phyloP scores from a whole-genome alignment of 345 rosid species.

The Psidium friedrichsthalianum region DNA sequence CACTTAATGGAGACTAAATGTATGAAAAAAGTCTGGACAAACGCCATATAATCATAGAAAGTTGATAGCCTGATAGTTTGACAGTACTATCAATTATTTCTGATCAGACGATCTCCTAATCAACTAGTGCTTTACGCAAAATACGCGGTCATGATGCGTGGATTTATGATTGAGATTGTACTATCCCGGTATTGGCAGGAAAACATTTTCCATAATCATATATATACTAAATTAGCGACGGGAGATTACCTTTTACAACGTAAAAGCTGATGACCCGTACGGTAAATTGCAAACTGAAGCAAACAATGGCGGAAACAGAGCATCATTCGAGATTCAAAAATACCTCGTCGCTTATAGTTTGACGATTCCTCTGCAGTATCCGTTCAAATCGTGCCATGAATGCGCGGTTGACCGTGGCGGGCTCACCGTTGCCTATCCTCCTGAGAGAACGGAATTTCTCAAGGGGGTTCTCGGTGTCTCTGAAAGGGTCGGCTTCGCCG shows the following conservation, averaged over 20 bases:
- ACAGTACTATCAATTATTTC: no score
- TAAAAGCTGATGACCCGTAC: neutral
- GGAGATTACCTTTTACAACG: neutral
- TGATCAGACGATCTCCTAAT: no score
- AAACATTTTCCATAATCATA: no score
- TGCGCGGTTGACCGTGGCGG: conserved; percentile 48
- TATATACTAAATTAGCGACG: no score
- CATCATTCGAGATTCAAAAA: no score
- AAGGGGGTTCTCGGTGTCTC: conserved; percentile 24
- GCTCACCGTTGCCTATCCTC: conserved; percentile 30
- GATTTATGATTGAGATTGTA: no score
- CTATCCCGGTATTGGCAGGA: no score
- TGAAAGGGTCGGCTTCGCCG: conserved; percentile 18
- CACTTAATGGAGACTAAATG: neutral
- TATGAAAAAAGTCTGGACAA: neutral
- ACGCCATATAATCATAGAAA: no score
- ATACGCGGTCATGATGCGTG: no score
- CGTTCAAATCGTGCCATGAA: conserved; percentile 21
- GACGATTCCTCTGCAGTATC: neutral
- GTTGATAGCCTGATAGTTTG: no score
- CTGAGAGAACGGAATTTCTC: conserved; percentile 35
- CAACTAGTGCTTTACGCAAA: no score
- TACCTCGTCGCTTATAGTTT: conserved; percentile 26
- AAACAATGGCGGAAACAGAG: neutral
- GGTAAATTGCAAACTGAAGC: neutral